These are phyloP conservation scores for Rhazya stricta DNA, from an alignment of 257 asterid genomes.

Conservation along the genomic window DNA sequence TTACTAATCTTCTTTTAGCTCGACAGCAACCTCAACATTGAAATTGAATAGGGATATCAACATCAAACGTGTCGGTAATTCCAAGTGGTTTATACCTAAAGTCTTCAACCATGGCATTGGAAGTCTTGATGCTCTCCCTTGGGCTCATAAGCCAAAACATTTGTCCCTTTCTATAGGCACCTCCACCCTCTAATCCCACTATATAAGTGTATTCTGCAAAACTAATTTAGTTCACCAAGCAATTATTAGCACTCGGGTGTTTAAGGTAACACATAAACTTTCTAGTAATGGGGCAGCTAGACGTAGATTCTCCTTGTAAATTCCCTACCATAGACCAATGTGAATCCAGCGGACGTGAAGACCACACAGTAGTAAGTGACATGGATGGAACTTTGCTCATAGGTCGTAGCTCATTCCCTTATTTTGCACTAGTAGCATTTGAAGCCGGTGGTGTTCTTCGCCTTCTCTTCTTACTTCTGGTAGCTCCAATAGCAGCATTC, in stretches of 20 bases:
- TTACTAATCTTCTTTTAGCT: no score
- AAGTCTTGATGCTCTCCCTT: constrained; percentile 15
- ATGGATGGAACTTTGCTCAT: constrained; percentile 64
- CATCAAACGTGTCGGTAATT: constrained; percentile 23
- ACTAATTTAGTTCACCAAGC: not conserved
- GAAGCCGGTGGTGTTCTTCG: constrained; percentile 69
- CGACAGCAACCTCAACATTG: no score
- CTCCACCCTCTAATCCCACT: not conserved
- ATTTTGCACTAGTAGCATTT: constrained; percentile 66
- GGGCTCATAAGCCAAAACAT: constrained; percentile 21
- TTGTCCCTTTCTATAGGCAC: constrained; percentile 20
- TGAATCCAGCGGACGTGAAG: constrained; percentile 35
- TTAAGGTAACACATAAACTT: no score
- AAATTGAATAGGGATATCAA: not conserved
- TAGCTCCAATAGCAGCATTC: constrained; percentile 55
- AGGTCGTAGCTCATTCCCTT: constrained; percentile 61
- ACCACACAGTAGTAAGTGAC: constrained; percentile 46
- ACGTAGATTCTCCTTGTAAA: not conserved
- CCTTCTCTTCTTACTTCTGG: constrained; percentile 47
- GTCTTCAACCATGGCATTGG: constrained; percentile 10
- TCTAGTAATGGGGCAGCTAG: constrained; percentile 23
- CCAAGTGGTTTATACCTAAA: constrained; percentile 17
- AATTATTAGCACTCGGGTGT: not conserved
- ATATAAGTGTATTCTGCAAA: not conserved
- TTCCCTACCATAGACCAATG: constrained; percentile 41